These are phyloP conservation scores for Thalassiosira mediterranea DNA, from an alignment of 352 stramenopile species.

Conservation along the genomic window DNA sequence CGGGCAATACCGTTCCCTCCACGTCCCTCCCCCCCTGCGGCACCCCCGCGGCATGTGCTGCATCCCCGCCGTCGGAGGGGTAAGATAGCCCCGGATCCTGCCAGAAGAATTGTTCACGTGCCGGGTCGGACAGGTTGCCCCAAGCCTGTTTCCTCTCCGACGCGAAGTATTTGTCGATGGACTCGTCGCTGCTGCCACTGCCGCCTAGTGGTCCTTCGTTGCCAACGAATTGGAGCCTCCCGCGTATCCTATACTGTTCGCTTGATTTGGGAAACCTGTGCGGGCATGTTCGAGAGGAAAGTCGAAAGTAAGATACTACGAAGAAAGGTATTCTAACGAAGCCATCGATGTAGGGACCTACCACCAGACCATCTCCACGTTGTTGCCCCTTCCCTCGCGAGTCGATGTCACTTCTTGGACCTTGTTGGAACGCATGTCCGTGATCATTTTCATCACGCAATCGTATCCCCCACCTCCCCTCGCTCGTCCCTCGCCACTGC, in stretches of 20 bases:
- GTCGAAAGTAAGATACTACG: too few relatives aligned
- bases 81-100: slow-evolving; percentile 52
- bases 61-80: neutral
- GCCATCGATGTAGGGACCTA: too few relatives aligned
- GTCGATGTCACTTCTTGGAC: slow-evolving; percentile 55
- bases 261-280: slow-evolving; percentile 75
- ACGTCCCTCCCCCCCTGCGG: slow-evolving; percentile 58
- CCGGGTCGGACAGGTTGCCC: slow-evolving; percentile 69
- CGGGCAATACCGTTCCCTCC: slow-evolving; percentile 65
- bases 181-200: slow-evolving; percentile 18
- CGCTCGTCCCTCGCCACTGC: neutral
- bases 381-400: slow-evolving; percentile 22
- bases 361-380: slow-evolving; percentile 84
- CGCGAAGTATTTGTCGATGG: slow-evolving; percentile 29
- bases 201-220: slow-evolving; percentile 34
- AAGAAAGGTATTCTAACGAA: too few relatives aligned
- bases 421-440: slow-evolving; percentile 82
- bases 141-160: slow-evolving; percentile 68
- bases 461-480: slow-evolving; percentile 15
- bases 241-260: slow-evolving; percentile 84
- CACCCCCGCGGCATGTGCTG: slow-evolving; percentile 19
- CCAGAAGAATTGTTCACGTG: slow-evolving; percentile 79
- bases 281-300: too few relatives aligned
- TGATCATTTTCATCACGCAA: slow-evolving; percentile 83
- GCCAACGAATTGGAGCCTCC: slow-evolving; percentile 72